A percentile compares a stretch with the other conserved stretches of the same genome.
Conservation (phyloP, 345 rosid species). For the Mangifera indica region DNA sequence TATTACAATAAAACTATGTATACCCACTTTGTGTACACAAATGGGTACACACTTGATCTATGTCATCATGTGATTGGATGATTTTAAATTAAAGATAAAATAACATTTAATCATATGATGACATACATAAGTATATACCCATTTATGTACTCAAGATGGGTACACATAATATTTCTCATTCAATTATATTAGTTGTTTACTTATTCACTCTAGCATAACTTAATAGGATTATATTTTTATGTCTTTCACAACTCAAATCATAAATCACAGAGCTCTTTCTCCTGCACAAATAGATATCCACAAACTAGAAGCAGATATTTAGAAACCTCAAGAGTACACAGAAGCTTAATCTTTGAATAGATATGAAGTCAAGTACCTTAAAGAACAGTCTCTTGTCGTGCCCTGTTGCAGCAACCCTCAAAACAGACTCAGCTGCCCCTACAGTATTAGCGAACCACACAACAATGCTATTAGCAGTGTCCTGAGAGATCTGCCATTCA, state of each 20-base stretch:
- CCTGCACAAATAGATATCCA: background rate
- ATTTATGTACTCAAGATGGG: too few relatives aligned
- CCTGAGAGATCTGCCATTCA: constrained; percentile 98
- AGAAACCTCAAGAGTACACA: constrained; percentile 2
- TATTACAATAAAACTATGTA: too few relatives aligned
- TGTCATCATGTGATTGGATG: too few relatives aligned
- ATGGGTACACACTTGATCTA: too few relatives aligned
- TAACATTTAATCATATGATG: too few relatives aligned
- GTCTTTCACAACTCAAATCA: background rate
- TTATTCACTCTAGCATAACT: too few relatives aligned
- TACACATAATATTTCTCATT: too few relatives aligned
- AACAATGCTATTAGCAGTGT: constrained; percentile 69
- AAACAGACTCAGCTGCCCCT: constrained; percentile 91
- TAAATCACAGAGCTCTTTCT: background rate
- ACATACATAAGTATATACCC: too few relatives aligned
- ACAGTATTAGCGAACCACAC: constrained; percentile 89
- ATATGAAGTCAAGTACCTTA: constrained; percentile 45
- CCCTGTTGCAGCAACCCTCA: constrained; percentile 96
- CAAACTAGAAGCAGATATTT: background rate
- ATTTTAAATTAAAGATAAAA: too few relatives aligned
- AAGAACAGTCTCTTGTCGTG: constrained; percentile 87
- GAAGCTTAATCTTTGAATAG: background rate
- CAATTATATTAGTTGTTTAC: too few relatives aligned
- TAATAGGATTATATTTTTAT: background rate
- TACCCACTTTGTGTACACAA: too few relatives aligned